Evolutionary conservation across 768 basidiomycete species (phyloP).

Genomic region (Lactarius quietus): DNA sequence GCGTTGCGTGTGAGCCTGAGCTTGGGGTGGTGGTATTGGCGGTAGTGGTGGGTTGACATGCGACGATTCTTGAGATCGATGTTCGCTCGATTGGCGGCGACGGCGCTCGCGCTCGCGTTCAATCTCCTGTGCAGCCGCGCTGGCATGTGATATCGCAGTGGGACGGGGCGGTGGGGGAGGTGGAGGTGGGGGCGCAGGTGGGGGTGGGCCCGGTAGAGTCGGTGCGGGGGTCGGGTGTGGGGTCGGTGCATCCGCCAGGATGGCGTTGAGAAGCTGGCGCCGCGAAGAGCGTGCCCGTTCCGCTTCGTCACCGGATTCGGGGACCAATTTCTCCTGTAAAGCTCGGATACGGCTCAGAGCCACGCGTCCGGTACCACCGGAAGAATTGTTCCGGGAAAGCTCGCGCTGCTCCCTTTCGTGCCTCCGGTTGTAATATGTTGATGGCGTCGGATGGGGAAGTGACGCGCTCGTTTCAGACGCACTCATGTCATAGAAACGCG

Average conservation of each 20-base stretch:
- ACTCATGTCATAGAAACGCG: conserved; percentile 23
- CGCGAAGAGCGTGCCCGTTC: conserved; percentile 18
- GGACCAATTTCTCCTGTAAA: conserved; percentile 20
- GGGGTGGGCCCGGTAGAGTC: not conserved
- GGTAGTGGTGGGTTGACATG: not conserved
- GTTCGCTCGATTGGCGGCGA: conserved; percentile 20
- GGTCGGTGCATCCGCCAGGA: conserved; percentile 20
- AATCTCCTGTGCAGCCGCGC: conserved; percentile 22
- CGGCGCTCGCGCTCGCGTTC: conserved; percentile 27
- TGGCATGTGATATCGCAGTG: conserved; percentile 23
- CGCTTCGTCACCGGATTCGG: conserved; percentile 27
- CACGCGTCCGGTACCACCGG: conserved; percentile 21
- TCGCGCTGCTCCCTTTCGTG: conserved; percentile 26
- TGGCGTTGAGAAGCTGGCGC: conserved; percentile 17
- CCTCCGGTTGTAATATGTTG: conserved; percentile 23
- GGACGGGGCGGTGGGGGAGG: conserved; percentile 4
- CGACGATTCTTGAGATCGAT: conserved; percentile 13
- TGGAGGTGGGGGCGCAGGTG: not conserved
- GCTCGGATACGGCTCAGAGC: conserved; percentile 19
- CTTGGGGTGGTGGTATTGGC: not conserved
- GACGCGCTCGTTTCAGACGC: conserved; percentile 23
- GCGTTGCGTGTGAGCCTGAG: conserved; percentile 11
- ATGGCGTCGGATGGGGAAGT: conserved; percentile 24
- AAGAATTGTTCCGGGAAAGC: conserved; percentile 26
- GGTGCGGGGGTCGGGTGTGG: conserved; percentile 19